phyloP scores from a whole-genome alignment of 2,329 filamentous ascomycete genomes.

The Didymellaceae sp. region DNA sequence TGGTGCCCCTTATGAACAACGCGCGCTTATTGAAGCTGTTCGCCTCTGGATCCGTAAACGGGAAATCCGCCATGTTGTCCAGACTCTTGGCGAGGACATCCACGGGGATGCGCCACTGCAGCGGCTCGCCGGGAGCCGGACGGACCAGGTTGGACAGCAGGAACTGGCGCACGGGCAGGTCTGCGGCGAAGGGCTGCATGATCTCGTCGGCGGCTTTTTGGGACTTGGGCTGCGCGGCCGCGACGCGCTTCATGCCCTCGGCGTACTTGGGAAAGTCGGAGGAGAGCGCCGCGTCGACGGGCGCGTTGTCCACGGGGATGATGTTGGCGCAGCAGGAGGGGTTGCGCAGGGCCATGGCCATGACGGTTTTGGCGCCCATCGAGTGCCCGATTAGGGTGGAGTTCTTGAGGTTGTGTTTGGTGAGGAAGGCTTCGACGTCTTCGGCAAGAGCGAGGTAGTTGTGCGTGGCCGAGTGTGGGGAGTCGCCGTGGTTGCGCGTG shows the following conservation, averaged over 20 bases:
- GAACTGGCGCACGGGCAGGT: conserved; percentile 84
- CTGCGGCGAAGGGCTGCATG: conserved; percentile 74
- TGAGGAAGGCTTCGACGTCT: conserved; percentile 81
- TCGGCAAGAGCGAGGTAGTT: conserved; percentile 83
- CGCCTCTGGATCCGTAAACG: conserved; percentile 75
- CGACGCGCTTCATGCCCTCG: conserved; percentile 82
- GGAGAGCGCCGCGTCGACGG: conserved; percentile 77
- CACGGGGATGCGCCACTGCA: conserved; percentile 82
- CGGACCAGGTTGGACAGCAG: conserved; percentile 83
- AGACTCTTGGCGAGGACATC: conserved; percentile 71
- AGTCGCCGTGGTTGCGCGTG: conserved; percentile 91
- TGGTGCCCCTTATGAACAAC: conserved; percentile 78
- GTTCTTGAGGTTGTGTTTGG: conserved; percentile 70
- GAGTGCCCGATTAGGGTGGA: conserved; percentile 89
- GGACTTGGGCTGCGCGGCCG: conserved; percentile 69
- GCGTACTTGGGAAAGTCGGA: conserved; percentile 81
- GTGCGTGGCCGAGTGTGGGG: conserved; percentile 76
- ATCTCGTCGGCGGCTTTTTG: conserved; percentile 83
- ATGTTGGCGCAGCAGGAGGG: conserved; percentile 73
- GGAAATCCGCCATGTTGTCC: conserved; percentile 84
- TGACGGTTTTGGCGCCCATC: conserved; percentile 95
- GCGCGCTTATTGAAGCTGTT: conserved; percentile 76
- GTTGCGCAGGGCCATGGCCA: conserved; percentile 78
- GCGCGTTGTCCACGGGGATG: conserved; percentile 90
- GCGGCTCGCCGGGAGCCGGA: conserved; percentile 56